A percentile compares a stretch with the other conserved stretches of the same genome.
These are phyloP conservation scores for Thymus mandschuricus DNA, from an alignment of 257 asterid genomes.

Conservation along the genomic window DNA sequence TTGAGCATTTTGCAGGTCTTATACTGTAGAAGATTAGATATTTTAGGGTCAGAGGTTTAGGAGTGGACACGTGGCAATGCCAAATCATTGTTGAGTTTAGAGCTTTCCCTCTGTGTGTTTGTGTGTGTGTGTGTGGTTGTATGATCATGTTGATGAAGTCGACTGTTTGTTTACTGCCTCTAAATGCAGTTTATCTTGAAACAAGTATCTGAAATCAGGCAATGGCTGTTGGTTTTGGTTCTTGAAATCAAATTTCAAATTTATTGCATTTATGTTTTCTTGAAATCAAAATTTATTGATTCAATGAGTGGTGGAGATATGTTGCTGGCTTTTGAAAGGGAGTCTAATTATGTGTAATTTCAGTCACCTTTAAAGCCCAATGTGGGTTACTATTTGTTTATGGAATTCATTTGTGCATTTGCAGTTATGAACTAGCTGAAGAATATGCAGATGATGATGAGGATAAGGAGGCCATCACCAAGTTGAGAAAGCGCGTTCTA, in stretches of 20 bases:
- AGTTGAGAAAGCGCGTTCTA: constrained; percentile 59
- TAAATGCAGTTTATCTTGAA: neutral
- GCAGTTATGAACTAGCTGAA: constrained; percentile 65
- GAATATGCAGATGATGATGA: constrained; percentile 76
- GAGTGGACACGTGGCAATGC: constrained; percentile 9
- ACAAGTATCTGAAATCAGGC: neutral
- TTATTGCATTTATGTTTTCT: neutral
- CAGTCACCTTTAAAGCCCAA: neutral
- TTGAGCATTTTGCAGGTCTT: neutral
- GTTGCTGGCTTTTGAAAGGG: neutral
- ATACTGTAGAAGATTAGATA: no score
- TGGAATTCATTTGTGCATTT: constrained; percentile 8
- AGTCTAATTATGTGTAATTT: neutral
- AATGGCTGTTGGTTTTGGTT: neutral
- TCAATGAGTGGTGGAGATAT: neutral
- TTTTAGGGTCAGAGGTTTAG: constrained; percentile 1
- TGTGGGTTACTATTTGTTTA: neutral
- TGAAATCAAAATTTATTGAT: neutral
- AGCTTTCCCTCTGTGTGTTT: no score
- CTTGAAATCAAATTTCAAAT: neutral
- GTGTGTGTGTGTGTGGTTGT: neutral
- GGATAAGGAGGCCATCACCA: constrained; percentile 56
- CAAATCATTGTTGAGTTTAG: neutral
- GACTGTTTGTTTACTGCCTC: constrained; percentile 1
- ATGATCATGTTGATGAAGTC: constrained; percentile 5